Evolutionary conservation across 2,329 filamentous ascomycete species (phyloP).

Genomic region (Diaporthe amygdali): DNA sequence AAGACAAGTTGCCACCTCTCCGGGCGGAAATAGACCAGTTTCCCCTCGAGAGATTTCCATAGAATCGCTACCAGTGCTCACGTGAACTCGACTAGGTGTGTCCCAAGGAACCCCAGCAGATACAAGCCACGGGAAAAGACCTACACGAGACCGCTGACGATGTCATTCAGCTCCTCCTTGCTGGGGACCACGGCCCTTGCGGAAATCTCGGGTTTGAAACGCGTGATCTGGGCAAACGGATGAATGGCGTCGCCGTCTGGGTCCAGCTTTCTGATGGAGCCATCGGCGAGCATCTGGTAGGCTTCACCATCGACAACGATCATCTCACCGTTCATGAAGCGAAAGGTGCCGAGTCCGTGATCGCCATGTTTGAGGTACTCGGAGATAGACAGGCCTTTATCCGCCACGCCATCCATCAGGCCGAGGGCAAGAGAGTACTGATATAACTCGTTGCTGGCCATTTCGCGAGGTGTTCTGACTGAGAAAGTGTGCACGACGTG

Average conservation of each 20-base stretch:
- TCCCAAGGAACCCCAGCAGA: not conserved
- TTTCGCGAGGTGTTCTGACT: conserved; percentile 17
- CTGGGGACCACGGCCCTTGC: conserved; percentile 27
- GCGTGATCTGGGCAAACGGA: conserved; percentile 40
- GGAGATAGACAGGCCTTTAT: conserved; percentile 35
- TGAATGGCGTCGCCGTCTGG: conserved; percentile 32
- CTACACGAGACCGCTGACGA: conserved; percentile 29
- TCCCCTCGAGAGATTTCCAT: no score
- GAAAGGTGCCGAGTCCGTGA: conserved; percentile 41
- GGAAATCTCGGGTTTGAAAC: conserved; percentile 31
- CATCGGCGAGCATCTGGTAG: conserved; percentile 42
- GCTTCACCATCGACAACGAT: conserved; percentile 38
- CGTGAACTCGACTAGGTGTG: not conserved
- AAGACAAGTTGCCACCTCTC: no score
- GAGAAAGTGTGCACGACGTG: not conserved
- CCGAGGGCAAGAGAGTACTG: conserved; percentile 40
- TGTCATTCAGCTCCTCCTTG: conserved; percentile 32
- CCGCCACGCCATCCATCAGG: conserved; percentile 41
- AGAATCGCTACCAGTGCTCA: not conserved
- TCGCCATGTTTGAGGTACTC: conserved; percentile 36
- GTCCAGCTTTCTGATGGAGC: conserved; percentile 32
- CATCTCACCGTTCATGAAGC: conserved; percentile 41
- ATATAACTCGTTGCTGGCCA: conserved; percentile 38
- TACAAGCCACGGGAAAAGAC: not conserved
- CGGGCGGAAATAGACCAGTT: not conserved